Evolutionary conservation across 78 protist species (phyloP).

Genomic region (Monocercomonoides exilis): DNA sequence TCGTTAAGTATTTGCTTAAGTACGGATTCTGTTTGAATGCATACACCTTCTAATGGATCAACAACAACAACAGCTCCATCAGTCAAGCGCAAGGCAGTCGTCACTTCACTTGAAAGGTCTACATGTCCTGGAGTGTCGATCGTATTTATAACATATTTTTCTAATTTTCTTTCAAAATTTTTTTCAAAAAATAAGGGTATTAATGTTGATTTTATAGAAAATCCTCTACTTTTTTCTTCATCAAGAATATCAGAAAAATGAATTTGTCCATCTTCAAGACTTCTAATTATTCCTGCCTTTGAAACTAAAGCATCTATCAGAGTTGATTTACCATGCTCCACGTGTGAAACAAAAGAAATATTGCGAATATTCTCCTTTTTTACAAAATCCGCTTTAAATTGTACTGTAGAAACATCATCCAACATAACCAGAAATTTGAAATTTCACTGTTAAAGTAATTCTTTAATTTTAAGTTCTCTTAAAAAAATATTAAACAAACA

Average conservation of each 20-base stretch:
- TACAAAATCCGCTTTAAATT: too few species aligned
- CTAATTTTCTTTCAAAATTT: background rate
- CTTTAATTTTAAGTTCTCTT: background rate
- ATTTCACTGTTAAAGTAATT: background rate
- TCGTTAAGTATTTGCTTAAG: conserved; percentile 90
- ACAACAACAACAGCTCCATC: conserved; percentile 72
- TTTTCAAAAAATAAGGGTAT: conserved; percentile 52
- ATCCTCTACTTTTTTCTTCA: conserved; percentile 46
- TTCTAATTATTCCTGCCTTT: conserved; percentile 22
- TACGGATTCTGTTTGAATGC: conserved; percentile 99
- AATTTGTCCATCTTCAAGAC: conserved; percentile 36
- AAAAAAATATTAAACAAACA: background rate
- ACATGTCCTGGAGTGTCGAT: conserved; percentile 94
- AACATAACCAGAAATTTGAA: too few species aligned
- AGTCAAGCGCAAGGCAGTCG: conserved; percentile 1
- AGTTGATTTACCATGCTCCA: conserved; percentile 33
- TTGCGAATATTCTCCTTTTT: conserved; percentile 5
- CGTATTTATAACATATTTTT: conserved; percentile 51
- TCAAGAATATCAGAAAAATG: conserved; percentile 38
- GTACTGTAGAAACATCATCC: too few species aligned
- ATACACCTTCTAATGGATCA: conserved; percentile 96
- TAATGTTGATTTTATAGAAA: conserved; percentile 51
- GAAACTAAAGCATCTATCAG: conserved; percentile 35
- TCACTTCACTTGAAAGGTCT: conserved; percentile 40
- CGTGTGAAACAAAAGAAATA: background rate